A percentile compares a stretch with the other conserved stretches of the same genome.
Evolutionary conservation across 441 rosid species (phyloP).

Genomic region (Bocquillonia castaneifolia): DNA sequence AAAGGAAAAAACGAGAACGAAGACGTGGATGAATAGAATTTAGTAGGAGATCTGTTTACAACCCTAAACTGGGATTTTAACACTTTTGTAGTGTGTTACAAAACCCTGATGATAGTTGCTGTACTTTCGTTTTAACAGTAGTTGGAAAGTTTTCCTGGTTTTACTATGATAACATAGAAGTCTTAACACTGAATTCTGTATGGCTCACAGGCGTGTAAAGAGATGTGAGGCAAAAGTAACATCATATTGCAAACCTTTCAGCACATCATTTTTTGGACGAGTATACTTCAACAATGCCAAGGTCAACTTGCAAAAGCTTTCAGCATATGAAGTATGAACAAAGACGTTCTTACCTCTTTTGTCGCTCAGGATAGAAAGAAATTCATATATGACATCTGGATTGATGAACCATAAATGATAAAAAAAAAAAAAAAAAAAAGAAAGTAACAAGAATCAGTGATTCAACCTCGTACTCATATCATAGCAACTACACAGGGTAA

Average conservation of each 20-base stretch:
- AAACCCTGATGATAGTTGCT: neutral
- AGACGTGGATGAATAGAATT: neutral
- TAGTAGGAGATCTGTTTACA: neutral
- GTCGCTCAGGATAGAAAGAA: neutral
- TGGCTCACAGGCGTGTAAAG: neutral
- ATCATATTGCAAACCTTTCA: neutral
- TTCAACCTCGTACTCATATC: conserved; percentile 17
- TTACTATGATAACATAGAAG: neutral
- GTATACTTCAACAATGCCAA: neutral
- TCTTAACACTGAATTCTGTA: neutral
- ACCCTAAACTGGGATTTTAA: neutral
- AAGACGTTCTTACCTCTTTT: neutral
- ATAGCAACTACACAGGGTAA: conserved; percentile 10
- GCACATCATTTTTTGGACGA: neutral
- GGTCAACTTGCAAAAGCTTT: neutral
- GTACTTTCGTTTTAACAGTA: neutral
- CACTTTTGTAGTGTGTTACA: neutral
- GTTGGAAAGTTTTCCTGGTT: neutral
- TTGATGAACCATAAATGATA: conserved; percentile 7
- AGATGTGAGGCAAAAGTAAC: neutral
- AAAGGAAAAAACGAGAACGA: too few species aligned
- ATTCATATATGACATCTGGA: conserved; percentile 1
- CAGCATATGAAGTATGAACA: conserved; percentile 9
- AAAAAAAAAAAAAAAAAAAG: too few species aligned
- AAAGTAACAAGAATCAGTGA: conserved; percentile 20